Conservation (phyloP, 2,329 filamentous ascomycete species). For the Neobulgaria alba region DNA sequence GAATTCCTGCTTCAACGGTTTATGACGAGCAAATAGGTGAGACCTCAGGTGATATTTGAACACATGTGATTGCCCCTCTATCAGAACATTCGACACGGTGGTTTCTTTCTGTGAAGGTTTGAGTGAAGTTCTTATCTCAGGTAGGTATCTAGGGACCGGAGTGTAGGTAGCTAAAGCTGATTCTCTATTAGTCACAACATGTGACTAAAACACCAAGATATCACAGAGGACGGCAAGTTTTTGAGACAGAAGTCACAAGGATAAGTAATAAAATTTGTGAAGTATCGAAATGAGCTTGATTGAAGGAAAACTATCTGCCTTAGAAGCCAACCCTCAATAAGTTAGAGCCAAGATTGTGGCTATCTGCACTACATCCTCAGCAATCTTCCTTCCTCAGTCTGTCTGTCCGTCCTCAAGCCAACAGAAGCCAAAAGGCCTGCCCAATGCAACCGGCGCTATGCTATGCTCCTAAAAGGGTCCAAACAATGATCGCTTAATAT, state of each 20-base stretch:
- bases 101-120: too few relatives aligned
- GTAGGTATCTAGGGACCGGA: too few relatives aligned
- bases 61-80: not conserved
- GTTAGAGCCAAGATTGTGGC: too few relatives aligned
- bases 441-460: constrained; percentile 23
- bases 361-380: not conserved
- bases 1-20: not conserved
- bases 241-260: too few relatives aligned
- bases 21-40: not conserved
- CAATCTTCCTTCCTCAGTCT: constrained; percentile 1
- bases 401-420: not conserved
- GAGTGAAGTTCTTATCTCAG: too few relatives aligned
- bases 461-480: constrained; percentile 12
- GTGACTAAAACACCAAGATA: too few relatives aligned
- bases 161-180: too few relatives aligned
- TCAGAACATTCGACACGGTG: not conserved
- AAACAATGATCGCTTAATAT: constrained; percentile 14
- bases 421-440: not conserved
- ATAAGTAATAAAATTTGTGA: too few relatives aligned
- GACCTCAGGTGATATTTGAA: constrained; percentile 1
- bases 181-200: too few relatives aligned
- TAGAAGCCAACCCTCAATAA: not conserved
- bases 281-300: not conserved
- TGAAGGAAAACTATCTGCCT: constrained; percentile 4
- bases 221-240: too few relatives aligned